Base-by-base conservation (phyloP, 306 rosid genomes). In the Cucurbita argyrosperma region DNA sequence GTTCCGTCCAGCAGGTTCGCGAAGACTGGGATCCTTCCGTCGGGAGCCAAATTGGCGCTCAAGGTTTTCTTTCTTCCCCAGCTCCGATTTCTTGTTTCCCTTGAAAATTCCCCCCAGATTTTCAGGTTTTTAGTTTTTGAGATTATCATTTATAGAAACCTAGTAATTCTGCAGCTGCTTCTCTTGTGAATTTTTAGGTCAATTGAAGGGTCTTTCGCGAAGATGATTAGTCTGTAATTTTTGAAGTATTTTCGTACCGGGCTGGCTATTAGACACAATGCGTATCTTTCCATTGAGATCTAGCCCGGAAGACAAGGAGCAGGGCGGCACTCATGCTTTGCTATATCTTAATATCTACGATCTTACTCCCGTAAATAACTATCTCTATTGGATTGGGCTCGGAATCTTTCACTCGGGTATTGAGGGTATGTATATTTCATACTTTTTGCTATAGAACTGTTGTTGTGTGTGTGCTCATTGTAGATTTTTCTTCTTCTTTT, bases 321-420 rank as follows among this genome's bases (percentile, higher is more conserved):
- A 67, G 38, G 64, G 52, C 56, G 74, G 47, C 15, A 72, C 26
- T 80, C 80, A 77, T 67, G 68, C 86, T 56, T 56, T 58, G 82
- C 85, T 95, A 87, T 88, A 87, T 82, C 96, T 95, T 76, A 95
- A 95, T 81, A 87, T 91, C 78, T 95, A 95, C 76, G 99, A 95
- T 83, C 96, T 95, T 69, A 91, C 96, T 51, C 92, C 96, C 7
- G 37, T 88, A 26, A 95, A 95, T 82, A 88, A 88, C 76, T 95
- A 95, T 64, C 88, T 95, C 66, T 91, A 87, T 83, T 80, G 85
- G 76, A 59, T 91, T 66, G 99, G 99, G 37, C 74, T 91, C 38
- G 97, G 99, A 63, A 65, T 89, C 76, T 95, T 84, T 78, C 99
- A 95, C 81, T 95, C 99, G 0, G 97, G 97, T n/a, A 89, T 95